Percentiles rank a stretch among this genome's conserved stretches.
Evolutionary conservation across 2,329 filamentous ascomycete genomes (phyloP).

Genomic region (Calonectria pseudoreteaudii): DNA sequence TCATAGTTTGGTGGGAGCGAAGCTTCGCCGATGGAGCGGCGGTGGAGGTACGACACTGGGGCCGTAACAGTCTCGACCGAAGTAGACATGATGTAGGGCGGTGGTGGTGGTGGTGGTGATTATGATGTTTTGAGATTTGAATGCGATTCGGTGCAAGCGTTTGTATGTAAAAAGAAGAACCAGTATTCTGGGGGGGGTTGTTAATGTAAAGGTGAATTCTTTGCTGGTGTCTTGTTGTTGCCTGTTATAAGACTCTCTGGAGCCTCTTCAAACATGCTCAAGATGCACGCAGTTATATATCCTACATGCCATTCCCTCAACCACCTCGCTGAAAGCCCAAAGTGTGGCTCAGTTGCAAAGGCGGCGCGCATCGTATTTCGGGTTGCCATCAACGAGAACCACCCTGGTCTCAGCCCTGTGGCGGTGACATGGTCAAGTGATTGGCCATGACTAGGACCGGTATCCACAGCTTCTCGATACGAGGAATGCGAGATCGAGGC

Average conservation of each 20-base stretch:
- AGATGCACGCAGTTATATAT: not conserved
- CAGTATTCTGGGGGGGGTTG: too few species aligned
- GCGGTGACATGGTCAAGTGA: not conserved
- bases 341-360: not conserved
- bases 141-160: not conserved
- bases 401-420: constrained; percentile 25
- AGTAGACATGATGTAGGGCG: constrained; percentile 22
- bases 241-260: not conserved
- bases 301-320: not conserved
- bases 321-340: constrained; percentile 11
- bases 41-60: constrained; percentile 2
- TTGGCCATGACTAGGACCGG: constrained; percentile 19
- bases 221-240: not conserved
- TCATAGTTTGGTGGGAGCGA: constrained; percentile 47
- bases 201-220: not conserved
- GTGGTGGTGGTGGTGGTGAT: not conserved
- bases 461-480: constrained; percentile 38
- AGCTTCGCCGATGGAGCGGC: constrained; percentile 27
- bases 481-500: constrained; percentile 44
- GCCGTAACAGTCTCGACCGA: constrained; percentile 2
- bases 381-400: not conserved
- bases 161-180: not conserved
- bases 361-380: not conserved
- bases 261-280: not conserved
- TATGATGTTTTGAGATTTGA: not conserved